Percentiles rank a stretch among this genome's conserved stretches.
Evolutionary conservation across 2,329 filamentous ascomycete species (phyloP).

Genomic region (Colletotrichum sp.): DNA sequence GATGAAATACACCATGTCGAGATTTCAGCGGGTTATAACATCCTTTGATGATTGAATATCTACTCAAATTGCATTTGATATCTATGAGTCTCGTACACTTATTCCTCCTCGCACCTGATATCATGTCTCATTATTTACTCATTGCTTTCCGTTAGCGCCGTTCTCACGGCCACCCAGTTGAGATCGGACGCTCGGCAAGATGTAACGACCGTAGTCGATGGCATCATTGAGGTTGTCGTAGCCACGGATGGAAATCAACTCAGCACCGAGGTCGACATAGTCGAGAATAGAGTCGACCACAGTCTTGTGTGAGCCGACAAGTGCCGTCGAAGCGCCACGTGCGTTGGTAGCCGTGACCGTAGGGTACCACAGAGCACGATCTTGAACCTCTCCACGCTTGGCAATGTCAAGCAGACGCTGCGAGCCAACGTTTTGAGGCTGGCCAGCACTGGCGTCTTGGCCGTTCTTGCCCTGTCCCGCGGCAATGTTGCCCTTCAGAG

Average conservation of each 20-base stretch:
- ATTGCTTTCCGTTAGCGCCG: background rate
- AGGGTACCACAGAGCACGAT: conserved; percentile 67
- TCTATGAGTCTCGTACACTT: background rate
- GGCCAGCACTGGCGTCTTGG: conserved; percentile 27
- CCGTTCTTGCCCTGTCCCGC: conserved; percentile 34
- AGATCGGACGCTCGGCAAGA: conserved; percentile 54
- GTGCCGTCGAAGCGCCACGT: conserved; percentile 61
- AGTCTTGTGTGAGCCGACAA: conserved; percentile 60
- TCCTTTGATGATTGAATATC: rapidly evolving
- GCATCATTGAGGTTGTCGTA: conserved; percentile 67
- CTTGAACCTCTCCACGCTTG: conserved; percentile 59
- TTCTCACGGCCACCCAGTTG: conserved; percentile 31
- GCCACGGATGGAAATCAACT: conserved; percentile 64
- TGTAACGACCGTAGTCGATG: conserved; percentile 62
- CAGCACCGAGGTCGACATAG: conserved; percentile 60
- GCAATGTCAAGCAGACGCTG: conserved; percentile 65
- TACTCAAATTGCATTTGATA: background rate
- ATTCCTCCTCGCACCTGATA: background rate
- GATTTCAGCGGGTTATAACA: background rate
- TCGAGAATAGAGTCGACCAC: conserved; percentile 59
- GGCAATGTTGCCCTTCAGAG: conserved; percentile 47
- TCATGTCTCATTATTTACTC: background rate
- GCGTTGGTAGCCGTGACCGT: conserved; percentile 67
- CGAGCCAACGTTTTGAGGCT: conserved; percentile 64
- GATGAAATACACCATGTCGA: background rate